Base-by-base conservation (phyloP, 768 basidiomycete species). In the Phlegmacium glaucopus region DNA sequence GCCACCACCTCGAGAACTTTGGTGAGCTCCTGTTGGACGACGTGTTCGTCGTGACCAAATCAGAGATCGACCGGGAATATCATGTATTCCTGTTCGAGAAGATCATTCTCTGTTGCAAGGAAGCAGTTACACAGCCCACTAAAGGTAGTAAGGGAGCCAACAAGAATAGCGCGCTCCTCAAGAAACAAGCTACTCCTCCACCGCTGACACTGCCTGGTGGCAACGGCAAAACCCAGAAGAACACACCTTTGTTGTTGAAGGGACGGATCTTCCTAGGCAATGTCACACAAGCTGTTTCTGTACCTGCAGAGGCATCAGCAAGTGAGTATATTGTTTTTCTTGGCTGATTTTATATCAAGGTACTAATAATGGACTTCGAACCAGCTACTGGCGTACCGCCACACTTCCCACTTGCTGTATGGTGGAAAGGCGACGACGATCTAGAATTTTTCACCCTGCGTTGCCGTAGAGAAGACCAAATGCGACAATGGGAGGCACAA, bases 41-140 rank as follows among this genome's bases (percentile, higher is more conserved):
- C 63, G 80, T 93, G 47, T 98, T 98, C 66, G 83, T 86, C 48
- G 96, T 98, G 48, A 95, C 89, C 58, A 99, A 98, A 69, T 89
- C 87, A 41, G 94, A 94, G 49, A 89, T 94, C 59, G 94, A 97
- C 64, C 82, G 96, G 57, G 96, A 99, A 66, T 98, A 98, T 60
- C 93, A 95, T 57, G 94, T 99, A 48, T 99, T 97, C 77, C 75
- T 99, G 29, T 99, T 99, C 56, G 94, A 98, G 72, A 93, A 93
- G 72, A 99, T 99, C 67, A 93, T 99, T 55, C 79, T 98, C 16
- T 99, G 96, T 69, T 98, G 96, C 76, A 98, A 98, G 66, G 96
- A 98, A 65, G 86, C 87, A 6, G 61, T 76, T 12, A 74, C 75
- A 5, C 75, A 76, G 6, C 73, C 78, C 9, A 72, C 76, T 29